These are phyloP conservation scores for Cerrena zonata DNA, from an alignment of 1,284 basidiomycete species.

Conservation along the genomic window DNA sequence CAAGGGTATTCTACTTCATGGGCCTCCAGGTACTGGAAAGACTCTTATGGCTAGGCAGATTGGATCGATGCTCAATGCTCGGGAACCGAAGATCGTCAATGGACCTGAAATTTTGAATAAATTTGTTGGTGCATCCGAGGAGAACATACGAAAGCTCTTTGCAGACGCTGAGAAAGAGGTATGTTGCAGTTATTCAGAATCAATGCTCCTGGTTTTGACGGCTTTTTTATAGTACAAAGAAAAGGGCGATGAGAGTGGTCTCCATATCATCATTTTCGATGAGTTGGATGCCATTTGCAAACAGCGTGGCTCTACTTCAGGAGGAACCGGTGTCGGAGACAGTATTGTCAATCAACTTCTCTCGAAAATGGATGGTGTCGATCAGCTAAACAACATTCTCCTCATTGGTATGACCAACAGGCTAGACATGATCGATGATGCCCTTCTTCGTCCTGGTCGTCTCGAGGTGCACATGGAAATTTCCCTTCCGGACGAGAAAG, in stretches of 20 bases:
- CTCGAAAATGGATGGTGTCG: slow-evolving; percentile 98
- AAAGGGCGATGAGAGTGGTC: slow-evolving; percentile 94
- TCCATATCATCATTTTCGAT: slow-evolving; percentile 99
- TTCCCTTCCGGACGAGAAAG: slow-evolving; percentile 90
- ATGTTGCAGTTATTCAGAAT: slow-evolving; percentile 15
- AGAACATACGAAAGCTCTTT: slow-evolving; percentile 97
- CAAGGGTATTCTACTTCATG: slow-evolving; percentile 93
- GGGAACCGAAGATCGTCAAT: slow-evolving; percentile 98
- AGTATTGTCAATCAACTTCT: slow-evolving; percentile 98
- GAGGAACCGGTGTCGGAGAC: slow-evolving; percentile 96
- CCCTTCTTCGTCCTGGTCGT: slow-evolving; percentile 92
- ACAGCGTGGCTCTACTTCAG: slow-evolving; percentile 86
- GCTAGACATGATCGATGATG: slow-evolving; percentile 98
- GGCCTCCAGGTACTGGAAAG: slow-evolving; percentile 97
- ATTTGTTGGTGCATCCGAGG: slow-evolving; percentile 96
- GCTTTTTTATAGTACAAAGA: slow-evolving; percentile 73
- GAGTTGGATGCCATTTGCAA: slow-evolving; percentile 99
- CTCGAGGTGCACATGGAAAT: slow-evolving; percentile 99
- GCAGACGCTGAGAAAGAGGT: slow-evolving; percentile 97
- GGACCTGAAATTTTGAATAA: slow-evolving; percentile 98
- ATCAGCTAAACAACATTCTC: slow-evolving; percentile 98
- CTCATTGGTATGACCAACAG: slow-evolving; percentile 99
- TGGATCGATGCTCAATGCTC: slow-evolving; percentile 97
- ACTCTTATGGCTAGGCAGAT: slow-evolving; percentile 98
- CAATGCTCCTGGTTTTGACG: slow-evolving; percentile 1